phyloP scores from a whole-genome alignment of 768 basidiomycete species.

The Dacryopinax spathularia region DNA sequence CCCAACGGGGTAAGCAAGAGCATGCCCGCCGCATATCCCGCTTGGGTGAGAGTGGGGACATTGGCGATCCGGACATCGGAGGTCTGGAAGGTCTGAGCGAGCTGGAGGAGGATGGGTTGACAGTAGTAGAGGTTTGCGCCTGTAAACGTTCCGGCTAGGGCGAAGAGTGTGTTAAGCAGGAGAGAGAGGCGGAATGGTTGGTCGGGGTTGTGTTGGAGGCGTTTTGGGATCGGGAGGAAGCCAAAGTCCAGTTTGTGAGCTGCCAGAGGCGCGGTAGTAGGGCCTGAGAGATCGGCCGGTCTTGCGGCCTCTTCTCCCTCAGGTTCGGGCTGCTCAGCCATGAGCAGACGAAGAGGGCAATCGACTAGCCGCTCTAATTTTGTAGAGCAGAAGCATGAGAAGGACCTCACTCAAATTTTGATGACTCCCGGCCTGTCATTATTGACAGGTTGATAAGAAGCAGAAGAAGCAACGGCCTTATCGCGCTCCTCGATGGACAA shows the following conservation, averaged over 20 bases:
- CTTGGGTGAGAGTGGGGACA: slow-evolving; percentile 24
- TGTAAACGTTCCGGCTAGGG: slow-evolving; percentile 19
- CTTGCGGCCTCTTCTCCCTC: no score
- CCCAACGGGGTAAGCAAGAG: slow-evolving; percentile 68
- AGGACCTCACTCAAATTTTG: no score
- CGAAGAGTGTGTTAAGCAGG: slow-evolving; percentile 20
- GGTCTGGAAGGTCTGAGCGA: slow-evolving; percentile 20
- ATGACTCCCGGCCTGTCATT: no score
- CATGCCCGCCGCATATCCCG: slow-evolving; percentile 50
- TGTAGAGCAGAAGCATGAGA: no score
- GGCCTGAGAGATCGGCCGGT: no score
- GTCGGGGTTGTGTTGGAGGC: slow-evolving; percentile 15
- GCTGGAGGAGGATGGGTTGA: slow-evolving; percentile 16
- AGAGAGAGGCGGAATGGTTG: slow-evolving; percentile 13
- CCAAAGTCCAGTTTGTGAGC: slow-evolving; percentile 20
- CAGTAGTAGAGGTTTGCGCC: slow-evolving; percentile 18
- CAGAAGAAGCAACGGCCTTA: no score
- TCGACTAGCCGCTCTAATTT: no score
- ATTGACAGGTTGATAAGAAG: no score
- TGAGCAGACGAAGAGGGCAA: no score
- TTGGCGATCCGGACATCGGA: slow-evolving; percentile 18
- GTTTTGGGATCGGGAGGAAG: slow-evolving; percentile 25
- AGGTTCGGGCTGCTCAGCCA: no score
- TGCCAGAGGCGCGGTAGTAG: no score
- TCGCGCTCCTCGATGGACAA: no score